Conservation (phyloP, 2,329 filamentous ascomycete genomes). For the Pezicula rhizophila region DNA sequence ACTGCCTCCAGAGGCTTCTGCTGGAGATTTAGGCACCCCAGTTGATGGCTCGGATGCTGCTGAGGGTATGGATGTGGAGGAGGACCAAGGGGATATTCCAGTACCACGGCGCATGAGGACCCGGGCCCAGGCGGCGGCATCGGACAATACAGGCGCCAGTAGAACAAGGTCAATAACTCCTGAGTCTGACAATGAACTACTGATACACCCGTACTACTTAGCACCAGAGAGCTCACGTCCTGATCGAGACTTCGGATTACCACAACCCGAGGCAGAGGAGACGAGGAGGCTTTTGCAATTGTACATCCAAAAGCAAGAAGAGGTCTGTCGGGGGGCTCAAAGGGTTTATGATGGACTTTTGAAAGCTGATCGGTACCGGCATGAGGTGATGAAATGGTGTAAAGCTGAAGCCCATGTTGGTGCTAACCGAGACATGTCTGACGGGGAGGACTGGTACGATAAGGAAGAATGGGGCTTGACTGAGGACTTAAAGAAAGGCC, state of each 20-base stretch:
- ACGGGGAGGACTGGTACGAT: slow-evolving; percentile 88
- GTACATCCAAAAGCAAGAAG: slow-evolving; percentile 82
- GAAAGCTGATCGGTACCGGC: slow-evolving; percentile 65
- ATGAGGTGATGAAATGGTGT: slow-evolving; percentile 66
- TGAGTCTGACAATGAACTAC: slow-evolving; percentile 41
- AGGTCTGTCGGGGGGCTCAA: slow-evolving; percentile 66
- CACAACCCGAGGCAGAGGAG: slow-evolving; percentile 70
- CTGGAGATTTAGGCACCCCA: background rate
- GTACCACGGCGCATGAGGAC: slow-evolving; percentile 49
- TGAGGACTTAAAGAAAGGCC: slow-evolving; percentile 73
- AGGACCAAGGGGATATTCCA: slow-evolving; percentile 35
- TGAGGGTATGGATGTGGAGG: slow-evolving; percentile 12
- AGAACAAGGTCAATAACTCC: slow-evolving; percentile 31
- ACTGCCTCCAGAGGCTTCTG: background rate
- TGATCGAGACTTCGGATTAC: slow-evolving; percentile 67
- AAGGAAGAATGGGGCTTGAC: slow-evolving; percentile 71
- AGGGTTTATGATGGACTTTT: slow-evolving; percentile 66
- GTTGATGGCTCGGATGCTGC: background rate
- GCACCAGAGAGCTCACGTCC: slow-evolving; percentile 55
- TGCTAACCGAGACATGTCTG: slow-evolving; percentile 64
- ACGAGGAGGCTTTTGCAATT: slow-evolving; percentile 66
- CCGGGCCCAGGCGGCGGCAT: slow-evolving; percentile 41
- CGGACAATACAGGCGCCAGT: slow-evolving; percentile 27
- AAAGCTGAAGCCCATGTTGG: slow-evolving; percentile 72
- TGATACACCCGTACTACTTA: slow-evolving; percentile 69